Base-by-base conservation (phyloP, 306 rosid species). In the Abrus pulchellus region DNA sequence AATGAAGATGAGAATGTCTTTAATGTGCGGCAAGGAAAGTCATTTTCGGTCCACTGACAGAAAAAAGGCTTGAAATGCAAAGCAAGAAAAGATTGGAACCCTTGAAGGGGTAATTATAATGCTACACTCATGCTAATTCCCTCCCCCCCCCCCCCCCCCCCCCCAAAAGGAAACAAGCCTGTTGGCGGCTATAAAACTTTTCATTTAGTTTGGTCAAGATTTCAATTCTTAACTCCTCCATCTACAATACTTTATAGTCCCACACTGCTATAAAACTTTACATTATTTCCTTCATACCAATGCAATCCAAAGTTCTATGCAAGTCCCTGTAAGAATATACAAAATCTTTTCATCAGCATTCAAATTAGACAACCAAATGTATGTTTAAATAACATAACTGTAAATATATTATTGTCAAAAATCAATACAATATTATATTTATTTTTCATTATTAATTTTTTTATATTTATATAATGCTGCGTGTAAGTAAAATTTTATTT, bases 31-130 rank as follows among this genome's bases (percentile, higher is more conserved):
- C 43, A 56, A 7, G 27, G 56, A 57, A 10, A 62, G 61, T 64
- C 53, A 36, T 11, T 62, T 49, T 34, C 28, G 50, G 71, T 75
- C 9, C 34, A 30, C 20, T 9, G 33, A 40, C 36, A 41, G 9
- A 43, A 20, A 2, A 27, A 40, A 20, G 28, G 32, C 79, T 45
- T 59, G 44, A 60, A 74, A 59, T 61, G 59, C 71, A 76, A 75
- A 61, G 36, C 49, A 63, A 63, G 41, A 34, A 63, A 63, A 74
- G 57, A 2, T 74, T 27, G 68, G 2, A 28, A 20, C 20, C 38
- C 55, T 40, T 52, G 45, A 70, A 70, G 6, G 47, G 5, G 62
- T 33, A 33, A 70, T 70, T 2, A 32, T 52, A 2, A 36, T 14
- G 30, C 33, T 34, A 5, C 53, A 55, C 28, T 20, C 59, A 10